Evolutionary conservation across 345 rosid genomes (phyloP), one percentile per base, ranked within the genome.

Genomic region (Isatis tinctoria): DNA sequence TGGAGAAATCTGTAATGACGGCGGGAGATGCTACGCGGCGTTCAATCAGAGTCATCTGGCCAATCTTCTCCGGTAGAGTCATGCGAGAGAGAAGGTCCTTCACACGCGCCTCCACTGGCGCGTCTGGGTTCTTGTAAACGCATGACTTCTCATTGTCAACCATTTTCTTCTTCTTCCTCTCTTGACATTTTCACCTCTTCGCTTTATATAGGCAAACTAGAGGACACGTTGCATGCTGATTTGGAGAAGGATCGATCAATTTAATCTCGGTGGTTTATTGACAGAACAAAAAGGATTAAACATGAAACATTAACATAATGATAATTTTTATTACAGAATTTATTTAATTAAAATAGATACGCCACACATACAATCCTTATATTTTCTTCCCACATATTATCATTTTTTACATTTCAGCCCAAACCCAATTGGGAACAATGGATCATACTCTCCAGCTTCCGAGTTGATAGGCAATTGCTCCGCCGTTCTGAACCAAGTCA

Each of bases 21-120:
- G 79, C 53, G 32, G 89, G 74, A 69, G 84, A 70, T 69, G 88
- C 84, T 28, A 82, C 82, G 36, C 32, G 0, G 14, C 97, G 91
- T 69, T 93, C 96, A 63, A 89, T 87, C 61, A 87, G 91, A 36
- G 91, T 85, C 96, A 93, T 93, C 74, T 91, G 98, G 9, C 92
- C 92, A 45, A 93, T 67, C 70, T 91, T 93, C 77, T 91, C 97
- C 59, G 73, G 54, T 58, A 89, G 35, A 37, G 83, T 93, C 97
- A 93, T 91, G 57, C 89, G 84, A 33, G 91, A 85, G 59, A 91
- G 86, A 81, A 91, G 88, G 82, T 93, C 97, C 33, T 80, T 60
- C 56, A 91, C 70, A 37, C 97, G 92, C 80, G 79, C 86, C 74
- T 93, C 94, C 3, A 85, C 74, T 3, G 85, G 82, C 45, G 84